Base-by-base conservation (phyloP, 2,329 filamentous ascomycete species). In the Fusarium sp. region DNA sequence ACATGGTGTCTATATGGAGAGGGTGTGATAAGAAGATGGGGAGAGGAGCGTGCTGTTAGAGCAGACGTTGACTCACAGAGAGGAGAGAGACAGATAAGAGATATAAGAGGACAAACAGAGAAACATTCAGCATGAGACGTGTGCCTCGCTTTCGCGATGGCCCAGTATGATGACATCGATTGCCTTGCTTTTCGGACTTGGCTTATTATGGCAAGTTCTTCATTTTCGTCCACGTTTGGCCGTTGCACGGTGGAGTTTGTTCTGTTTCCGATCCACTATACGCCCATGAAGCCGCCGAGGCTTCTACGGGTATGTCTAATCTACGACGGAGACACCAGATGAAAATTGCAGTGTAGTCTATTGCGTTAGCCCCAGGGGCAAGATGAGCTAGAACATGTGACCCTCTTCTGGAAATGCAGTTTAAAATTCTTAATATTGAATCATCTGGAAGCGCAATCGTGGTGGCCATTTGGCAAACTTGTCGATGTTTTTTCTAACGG, bases 221-320 rank as follows among this genome's bases (percentile, higher is more conserved):
- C 56, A 18, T 54, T 56, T 36, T 44, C 28, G 28, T n/a, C 40
- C 54, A 40, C 65, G 61, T 49, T 55, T 65, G 44, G 57, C 33
- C 45, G 31, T 45, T 36, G 26, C 37, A 42, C 10, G 40, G 69
- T 71, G 69, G 69, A 71, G 60, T 55, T 47, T 49, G 36, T 16
- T n/a, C n/a, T 41, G 30, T 4, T 56, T 20, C n/a, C 8, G 68
- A 64, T 71, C 68, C 68, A 71, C 68, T 66, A 69, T 71, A 71
- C 9, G 44, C 60, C 68, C 68, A 71, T 53, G 65, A 69, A 71
- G 68, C 54, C 68, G 68, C 68, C 68, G 68, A 71, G 51, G 50
- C 36, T 54, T 37, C 51, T 49, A 65, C 63, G 67, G 54, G n/a
- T 40, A 37, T 34, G 26, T 28, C 30, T 20, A 38, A 30, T 47